These are phyloP conservation scores for Hypoxylon fuscum DNA, from an alignment of 495 filamentous ascomycete genomes.

Conservation along the genomic window DNA sequence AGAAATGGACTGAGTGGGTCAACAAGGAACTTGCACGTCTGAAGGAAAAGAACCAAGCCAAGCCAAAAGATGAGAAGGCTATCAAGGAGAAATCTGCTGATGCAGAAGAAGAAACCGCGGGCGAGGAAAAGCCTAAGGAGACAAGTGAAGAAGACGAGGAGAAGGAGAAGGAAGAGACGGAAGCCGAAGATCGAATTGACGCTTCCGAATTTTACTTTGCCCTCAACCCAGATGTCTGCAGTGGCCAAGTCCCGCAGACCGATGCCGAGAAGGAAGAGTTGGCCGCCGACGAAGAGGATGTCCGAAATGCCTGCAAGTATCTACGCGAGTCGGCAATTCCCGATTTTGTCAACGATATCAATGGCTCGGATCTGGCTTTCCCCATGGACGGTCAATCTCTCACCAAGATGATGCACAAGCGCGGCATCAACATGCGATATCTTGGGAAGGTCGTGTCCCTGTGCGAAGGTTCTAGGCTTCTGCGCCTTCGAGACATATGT, in stretches of 20 bases:
- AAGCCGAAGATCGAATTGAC: slow-evolving; percentile 68
- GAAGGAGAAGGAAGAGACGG: slow-evolving; percentile 39
- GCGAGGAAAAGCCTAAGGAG: slow-evolving; percentile 45
- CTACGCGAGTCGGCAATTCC: slow-evolving; percentile 79
- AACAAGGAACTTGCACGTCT: slow-evolving; percentile 70
- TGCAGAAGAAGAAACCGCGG: slow-evolving; percentile 33
- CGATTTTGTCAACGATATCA: slow-evolving; percentile 76
- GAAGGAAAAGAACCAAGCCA: slow-evolving; percentile 51
- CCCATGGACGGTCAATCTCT: slow-evolving; percentile 97
- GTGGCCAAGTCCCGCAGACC: slow-evolving; percentile 88
- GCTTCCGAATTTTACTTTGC: slow-evolving; percentile 86
- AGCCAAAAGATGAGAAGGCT: slow-evolving; percentile 43
- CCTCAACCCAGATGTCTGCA: slow-evolving; percentile 95
- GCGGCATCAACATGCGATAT: slow-evolving; percentile 97
- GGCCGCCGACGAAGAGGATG: slow-evolving; percentile 87
- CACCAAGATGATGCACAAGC: slow-evolving; percentile 89
- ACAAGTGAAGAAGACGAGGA: slow-evolving; percentile 41
- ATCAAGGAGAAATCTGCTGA: slow-evolving; percentile 35
- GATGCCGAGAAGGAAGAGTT: slow-evolving; percentile 87
- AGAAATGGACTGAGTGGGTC: slow-evolving; percentile 88
- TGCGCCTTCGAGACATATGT: slow-evolving; percentile 77
- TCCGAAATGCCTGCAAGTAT: slow-evolving; percentile 82
- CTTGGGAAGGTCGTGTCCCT: slow-evolving; percentile 82
- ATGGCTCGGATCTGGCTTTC: slow-evolving; percentile 92
- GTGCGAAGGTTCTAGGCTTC: slow-evolving; percentile 73